These are phyloP conservation scores for Sclerospora graminicola DNA, from an alignment of 352 stramenopile species.

Conservation along the genomic window DNA sequence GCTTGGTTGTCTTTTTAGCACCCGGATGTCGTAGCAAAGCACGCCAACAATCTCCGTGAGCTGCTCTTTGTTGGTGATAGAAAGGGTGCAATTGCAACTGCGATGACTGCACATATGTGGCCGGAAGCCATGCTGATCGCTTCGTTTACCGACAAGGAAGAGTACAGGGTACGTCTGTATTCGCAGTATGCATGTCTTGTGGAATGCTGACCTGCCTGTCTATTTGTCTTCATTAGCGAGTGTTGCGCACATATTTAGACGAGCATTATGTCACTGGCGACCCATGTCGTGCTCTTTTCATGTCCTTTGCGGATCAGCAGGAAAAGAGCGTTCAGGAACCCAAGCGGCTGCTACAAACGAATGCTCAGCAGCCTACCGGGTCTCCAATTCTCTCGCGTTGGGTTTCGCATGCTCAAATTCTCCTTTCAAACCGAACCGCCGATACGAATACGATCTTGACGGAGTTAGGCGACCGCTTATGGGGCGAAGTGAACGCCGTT, in stretches of 20 bases:
- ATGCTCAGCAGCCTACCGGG: slow-evolving; percentile 16
- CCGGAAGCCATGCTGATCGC: slow-evolving; percentile 81
- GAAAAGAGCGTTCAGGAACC: slow-evolving; percentile 81
- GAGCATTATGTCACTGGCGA: slow-evolving; percentile 66
- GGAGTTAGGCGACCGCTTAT: slow-evolving; percentile 74
- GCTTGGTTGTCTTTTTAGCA: slow-evolving; percentile 27
- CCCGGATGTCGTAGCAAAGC: slow-evolving; percentile 33
- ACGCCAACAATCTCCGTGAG: slow-evolving; percentile 50
- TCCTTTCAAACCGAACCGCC: slow-evolving; percentile 67
- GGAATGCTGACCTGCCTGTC: background rate
- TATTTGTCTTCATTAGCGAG: slow-evolving; percentile 24
- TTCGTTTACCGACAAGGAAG: slow-evolving; percentile 76
- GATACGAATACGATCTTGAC: slow-evolving; percentile 80
- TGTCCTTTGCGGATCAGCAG: slow-evolving; percentile 76
- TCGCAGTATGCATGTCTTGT: background rate
- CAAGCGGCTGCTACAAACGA: slow-evolving; percentile 47
- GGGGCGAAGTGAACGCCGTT: slow-evolving; percentile 53
- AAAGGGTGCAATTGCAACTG: slow-evolving; percentile 60
- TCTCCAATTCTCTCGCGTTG: slow-evolving; percentile 63
- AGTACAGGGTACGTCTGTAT: slow-evolving; percentile 56
- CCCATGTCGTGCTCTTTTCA: slow-evolving; percentile 64
- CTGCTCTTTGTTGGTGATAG: slow-evolving; percentile 68
- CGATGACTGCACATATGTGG: slow-evolving; percentile 79
- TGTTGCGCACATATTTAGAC: slow-evolving; percentile 68
- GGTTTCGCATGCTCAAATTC: slow-evolving; percentile 72